Conservation (phyloP, 495 filamentous ascomycete species). For the Daldinia decipiens region DNA sequence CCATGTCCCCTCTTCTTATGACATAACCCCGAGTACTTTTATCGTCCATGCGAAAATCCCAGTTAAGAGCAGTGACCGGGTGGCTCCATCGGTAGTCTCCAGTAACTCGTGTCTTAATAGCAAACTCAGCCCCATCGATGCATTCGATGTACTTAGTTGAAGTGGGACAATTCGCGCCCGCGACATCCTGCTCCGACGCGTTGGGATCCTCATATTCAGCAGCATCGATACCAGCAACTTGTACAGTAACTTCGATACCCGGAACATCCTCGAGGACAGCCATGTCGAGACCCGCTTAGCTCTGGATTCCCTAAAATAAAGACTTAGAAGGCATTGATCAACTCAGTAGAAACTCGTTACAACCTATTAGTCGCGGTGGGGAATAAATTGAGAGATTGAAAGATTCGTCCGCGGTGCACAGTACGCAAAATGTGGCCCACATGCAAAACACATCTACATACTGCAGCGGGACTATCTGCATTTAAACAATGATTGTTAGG, state of each 20-base stretch:
- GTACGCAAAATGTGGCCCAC: too few relatives aligned
- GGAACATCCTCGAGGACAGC: constrained; percentile 47
- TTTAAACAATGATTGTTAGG: too few relatives aligned
- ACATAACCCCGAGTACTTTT: too few relatives aligned
- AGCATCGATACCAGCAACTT: constrained; percentile 36
- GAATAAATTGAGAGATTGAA: too few relatives aligned
- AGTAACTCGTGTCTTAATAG: constrained; percentile 15
- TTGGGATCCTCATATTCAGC: constrained; percentile 49
- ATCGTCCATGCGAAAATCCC: constrained; percentile 15
- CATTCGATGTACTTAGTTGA: constrained; percentile 50
- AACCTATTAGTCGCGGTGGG: too few relatives aligned
- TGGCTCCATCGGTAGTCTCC: constrained; percentile 25
- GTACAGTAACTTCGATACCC: constrained; percentile 46
- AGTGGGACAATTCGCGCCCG: background rate
- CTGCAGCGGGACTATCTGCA: too few relatives aligned
- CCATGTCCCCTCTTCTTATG: too few relatives aligned
- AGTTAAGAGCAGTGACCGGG: background rate
- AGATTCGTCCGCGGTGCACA: too few relatives aligned
- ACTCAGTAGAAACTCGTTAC: too few relatives aligned
- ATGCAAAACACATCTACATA: too few relatives aligned
- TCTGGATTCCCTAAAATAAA: background rate
- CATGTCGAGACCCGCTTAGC: constrained; percentile 36
- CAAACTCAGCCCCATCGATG: constrained; percentile 44
- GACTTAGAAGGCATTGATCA: background rate
- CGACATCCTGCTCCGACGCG: background rate